phyloP scores from a whole-genome alignment of 768 basidiomycete genomes.

The Dentipellis fragilis region DNA sequence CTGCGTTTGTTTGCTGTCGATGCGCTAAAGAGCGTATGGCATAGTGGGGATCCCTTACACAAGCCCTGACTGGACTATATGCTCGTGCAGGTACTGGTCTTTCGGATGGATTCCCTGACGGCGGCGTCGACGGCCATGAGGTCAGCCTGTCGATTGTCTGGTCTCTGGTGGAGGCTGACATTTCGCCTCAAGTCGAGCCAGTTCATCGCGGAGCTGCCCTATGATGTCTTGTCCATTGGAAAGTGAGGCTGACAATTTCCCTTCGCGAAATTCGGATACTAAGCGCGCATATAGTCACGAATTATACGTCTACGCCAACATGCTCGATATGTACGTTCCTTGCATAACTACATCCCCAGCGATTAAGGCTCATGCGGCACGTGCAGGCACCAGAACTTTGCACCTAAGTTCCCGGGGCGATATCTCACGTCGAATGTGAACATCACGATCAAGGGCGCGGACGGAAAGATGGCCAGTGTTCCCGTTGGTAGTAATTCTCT shows the following conservation, averaged over 20 bases:
- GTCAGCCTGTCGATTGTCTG: constrained; percentile 25
- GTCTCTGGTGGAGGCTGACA: background rate
- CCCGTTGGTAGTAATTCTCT: constrained; percentile 31
- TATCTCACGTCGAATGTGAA: constrained; percentile 83
- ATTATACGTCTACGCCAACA: constrained; percentile 59
- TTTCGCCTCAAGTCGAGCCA: constrained; percentile 44
- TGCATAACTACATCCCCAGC: too few relatives aligned
- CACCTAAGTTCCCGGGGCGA: constrained; percentile 51
- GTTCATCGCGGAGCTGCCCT: constrained; percentile 63
- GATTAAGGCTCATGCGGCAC: background rate
- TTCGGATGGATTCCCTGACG: constrained; percentile 62
- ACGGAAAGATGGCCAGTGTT: constrained; percentile 25
- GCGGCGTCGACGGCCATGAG: constrained; percentile 63
- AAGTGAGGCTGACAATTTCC: constrained; percentile 39
- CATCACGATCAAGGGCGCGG: constrained; percentile 51
- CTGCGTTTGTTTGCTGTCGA: background rate
- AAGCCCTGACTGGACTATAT: background rate
- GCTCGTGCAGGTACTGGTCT: constrained; percentile 52
- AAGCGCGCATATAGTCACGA: constrained; percentile 50
- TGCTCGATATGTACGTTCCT: constrained; percentile 52
- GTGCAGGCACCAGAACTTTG: constrained; percentile 37
- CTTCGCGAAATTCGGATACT: background rate
- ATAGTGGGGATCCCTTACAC: background rate
- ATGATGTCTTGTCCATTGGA: constrained; percentile 77
- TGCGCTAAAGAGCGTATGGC: background rate